These are phyloP conservation scores for Ophiostoma sp. DNA, from an alignment of 2,329 filamentous ascomycete genomes.

Conservation along the genomic window DNA sequence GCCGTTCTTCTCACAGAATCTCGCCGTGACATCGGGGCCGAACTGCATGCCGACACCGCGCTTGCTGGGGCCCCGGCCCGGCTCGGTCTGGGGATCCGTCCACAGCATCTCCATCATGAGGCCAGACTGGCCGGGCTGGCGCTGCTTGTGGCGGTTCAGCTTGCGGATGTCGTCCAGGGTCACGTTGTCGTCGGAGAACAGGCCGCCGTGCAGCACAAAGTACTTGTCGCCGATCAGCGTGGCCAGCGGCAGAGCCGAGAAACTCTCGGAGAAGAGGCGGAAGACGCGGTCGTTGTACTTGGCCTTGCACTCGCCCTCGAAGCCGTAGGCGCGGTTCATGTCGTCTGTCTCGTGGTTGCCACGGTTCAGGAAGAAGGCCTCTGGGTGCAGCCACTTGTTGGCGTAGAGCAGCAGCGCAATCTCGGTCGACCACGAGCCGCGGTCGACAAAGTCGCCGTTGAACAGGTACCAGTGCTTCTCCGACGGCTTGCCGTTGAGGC, in stretches of 20 bases:
- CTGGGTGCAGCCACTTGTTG: constrained; percentile 91
- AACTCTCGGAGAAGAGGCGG: constrained; percentile 97
- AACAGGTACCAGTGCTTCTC: constrained; percentile 93
- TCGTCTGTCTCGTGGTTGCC: constrained; percentile 99
- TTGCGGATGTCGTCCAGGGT: constrained; percentile 82
- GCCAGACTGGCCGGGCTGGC: constrained; percentile 69
- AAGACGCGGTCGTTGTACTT: constrained; percentile 94
- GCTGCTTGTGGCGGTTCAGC: constrained; percentile 40
- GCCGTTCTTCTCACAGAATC: constrained; percentile 93
- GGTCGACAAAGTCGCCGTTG: constrained; percentile 97
- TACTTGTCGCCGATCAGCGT: constrained; percentile 88
- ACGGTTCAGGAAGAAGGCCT: constrained; percentile 87
- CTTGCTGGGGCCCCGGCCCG: constrained; percentile 90
- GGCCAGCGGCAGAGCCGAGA: constrained; percentile 86
- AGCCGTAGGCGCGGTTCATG: constrained; percentile 98
- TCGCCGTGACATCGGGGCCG: constrained; percentile 90
- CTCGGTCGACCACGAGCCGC: constrained; percentile 97
- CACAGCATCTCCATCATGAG: constrained; percentile 99
- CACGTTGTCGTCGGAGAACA: constrained; percentile 92
- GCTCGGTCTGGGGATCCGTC: constrained; percentile 87
- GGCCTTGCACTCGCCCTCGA: constrained; percentile 95
- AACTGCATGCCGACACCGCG: constrained; percentile 95
- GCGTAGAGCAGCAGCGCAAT: constrained; percentile 90
- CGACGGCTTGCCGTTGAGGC: constrained; percentile 75
- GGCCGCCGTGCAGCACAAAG: constrained; percentile 85